Base-by-base conservation (phyloP, 2,329 filamentous ascomycete genomes). In the Microcyclosporella mali region DNA sequence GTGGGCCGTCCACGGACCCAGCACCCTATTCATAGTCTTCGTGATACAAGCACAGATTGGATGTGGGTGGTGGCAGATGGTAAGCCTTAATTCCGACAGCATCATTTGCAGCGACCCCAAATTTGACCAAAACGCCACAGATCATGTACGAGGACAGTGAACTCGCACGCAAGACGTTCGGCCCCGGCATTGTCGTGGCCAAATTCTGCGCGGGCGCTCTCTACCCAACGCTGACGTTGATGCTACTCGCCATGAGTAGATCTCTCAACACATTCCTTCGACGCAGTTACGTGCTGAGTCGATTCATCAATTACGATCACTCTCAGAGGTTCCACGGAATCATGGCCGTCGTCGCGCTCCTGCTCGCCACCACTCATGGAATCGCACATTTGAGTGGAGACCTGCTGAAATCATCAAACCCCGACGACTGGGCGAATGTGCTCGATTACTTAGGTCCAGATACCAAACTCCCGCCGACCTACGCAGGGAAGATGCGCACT, bases 211-310 rank as follows among this genome's bases (percentile, higher is more conserved):
- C 75, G 8, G 77, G 77, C 2, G 70, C 72, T 0, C 53, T 79
- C 1, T 79, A 78, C 37, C 74, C 75, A 14, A 78, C 74, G 1
- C 69, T 79, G 43, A 78, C 78, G 60, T 78, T 79, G 50, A 64
- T 79, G 44, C 65, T 79, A 6, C 60, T 79, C 4, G 77, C 73
- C 53, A 79, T 79, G 75, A 77, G 72, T 11, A 64, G 76, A 19
- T 76, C 74, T 60, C 68, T 77, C 15, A 70, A 75, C 2, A 79
- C 75, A 0, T 71, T 70, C 41, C 56, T 77, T 29, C 67, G 75
- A n/a, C 62, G 70, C 12, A 74, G 67, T 8, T 74, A 74, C 49
- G 63, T 68, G 40, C 60, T 78, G 44, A 75, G 72, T 2, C 66
- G 72, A 0, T 74, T 79, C 57, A 65, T 78, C 58, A 78, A 79